These are phyloP conservation scores for Zelopaecilomyces penicillatus DNA, from an alignment of 2,329 filamentous ascomycete genomes.

Conservation along the genomic window DNA sequence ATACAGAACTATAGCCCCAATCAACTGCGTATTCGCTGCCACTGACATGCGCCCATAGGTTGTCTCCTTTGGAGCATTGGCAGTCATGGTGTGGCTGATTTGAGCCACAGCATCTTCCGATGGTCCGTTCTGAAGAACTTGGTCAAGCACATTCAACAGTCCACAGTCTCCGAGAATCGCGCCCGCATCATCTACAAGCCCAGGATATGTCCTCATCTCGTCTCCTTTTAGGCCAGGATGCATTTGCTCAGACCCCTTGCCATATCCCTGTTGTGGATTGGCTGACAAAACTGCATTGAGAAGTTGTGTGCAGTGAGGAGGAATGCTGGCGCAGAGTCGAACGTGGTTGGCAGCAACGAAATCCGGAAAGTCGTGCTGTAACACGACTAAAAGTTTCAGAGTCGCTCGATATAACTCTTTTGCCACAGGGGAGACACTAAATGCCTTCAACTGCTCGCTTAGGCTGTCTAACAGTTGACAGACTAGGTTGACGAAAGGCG, in stretches of 20 bases:
- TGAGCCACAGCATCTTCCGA: constrained; percentile 68
- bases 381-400: constrained; percentile 70
- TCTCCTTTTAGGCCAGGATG: constrained; percentile 62
- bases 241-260: constrained; percentile 52
- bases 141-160: constrained; percentile 52
- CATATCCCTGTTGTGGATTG: constrained; percentile 57
- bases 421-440: constrained; percentile 58
- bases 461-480: constrained; percentile 65
- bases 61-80: constrained; percentile 47
- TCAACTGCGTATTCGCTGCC: constrained; percentile 58
- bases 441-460: constrained; percentile 68
- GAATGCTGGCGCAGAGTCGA: constrained; percentile 71
- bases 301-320: constrained; percentile 76
- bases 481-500: constrained; percentile 63
- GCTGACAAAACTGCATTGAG: constrained; percentile 83
- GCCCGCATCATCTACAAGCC: constrained; percentile 54
- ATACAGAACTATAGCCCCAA: constrained; percentile 79
- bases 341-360: constrained; percentile 85
- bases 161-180: constrained; percentile 45
- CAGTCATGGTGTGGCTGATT: constrained; percentile 65
- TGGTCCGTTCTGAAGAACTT: constrained; percentile 51
- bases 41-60: constrained; percentile 60
- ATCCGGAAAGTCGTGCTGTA: constrained; percentile 92
- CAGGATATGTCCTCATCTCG: constrained; percentile 61
- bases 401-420: constrained; percentile 81